Evolutionary conservation across 148 eudicot genomes (phyloP).

Genomic region (Rhododendron simsii): DNA sequence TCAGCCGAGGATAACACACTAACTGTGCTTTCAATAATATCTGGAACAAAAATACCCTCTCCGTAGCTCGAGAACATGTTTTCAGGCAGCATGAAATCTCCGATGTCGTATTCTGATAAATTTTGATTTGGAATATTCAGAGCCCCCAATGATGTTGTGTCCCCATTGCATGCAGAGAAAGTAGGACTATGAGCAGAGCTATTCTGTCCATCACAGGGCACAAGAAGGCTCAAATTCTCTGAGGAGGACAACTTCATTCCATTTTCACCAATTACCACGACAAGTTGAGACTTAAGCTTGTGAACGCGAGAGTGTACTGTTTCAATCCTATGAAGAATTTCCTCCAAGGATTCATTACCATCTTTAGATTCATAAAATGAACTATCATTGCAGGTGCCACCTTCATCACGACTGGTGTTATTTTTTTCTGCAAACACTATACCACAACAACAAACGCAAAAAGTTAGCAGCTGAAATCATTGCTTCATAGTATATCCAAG

Average conservation of each 20-base stretch:
- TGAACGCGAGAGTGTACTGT: constrained; percentile 50
- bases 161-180: constrained; percentile 73
- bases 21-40: constrained; percentile 87
- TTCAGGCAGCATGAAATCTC: constrained; percentile 59
- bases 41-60: constrained; percentile 64
- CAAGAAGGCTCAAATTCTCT: constrained; percentile 64
- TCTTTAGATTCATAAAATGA: constrained; percentile 27
- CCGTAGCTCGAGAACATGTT: constrained; percentile 41
- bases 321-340: constrained; percentile 60
- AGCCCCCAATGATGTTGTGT: constrained; percentile 50
- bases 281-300: constrained; percentile 47
- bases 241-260: constrained; percentile 63
- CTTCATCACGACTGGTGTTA: constrained; percentile 37
- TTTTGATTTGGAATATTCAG: constrained; percentile 28
- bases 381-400: constrained; percentile 38
- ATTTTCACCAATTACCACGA: constrained; percentile 46
- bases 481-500: background rate
- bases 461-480: background rate
- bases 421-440: constrained; percentile 32
- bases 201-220: constrained; percentile 55
- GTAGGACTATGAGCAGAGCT: constrained; percentile 76
- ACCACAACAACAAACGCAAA: background rate
- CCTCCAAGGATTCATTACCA: constrained; percentile 46
- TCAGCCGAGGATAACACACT: constrained; percentile 64
- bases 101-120: constrained; percentile 56